A percentile compares a stretch with the other conserved stretches of the same genome.
Conservation (phyloP, 176 grass and related monocot genomes). For the Puccinellia tenuiflora region DNA sequence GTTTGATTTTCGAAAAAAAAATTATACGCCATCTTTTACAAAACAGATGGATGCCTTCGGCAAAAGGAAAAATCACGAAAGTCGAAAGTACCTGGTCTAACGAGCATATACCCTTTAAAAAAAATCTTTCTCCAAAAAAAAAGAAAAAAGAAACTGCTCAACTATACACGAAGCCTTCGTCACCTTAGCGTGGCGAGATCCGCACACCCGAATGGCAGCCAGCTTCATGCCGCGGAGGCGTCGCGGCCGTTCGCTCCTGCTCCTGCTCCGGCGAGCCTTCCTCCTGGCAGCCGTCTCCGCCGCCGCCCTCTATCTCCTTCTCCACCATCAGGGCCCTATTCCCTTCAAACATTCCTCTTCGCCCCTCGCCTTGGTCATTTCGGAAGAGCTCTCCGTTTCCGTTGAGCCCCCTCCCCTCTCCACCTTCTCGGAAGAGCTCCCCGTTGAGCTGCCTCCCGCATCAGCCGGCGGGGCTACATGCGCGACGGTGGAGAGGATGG, state of each 20-base stretch:
- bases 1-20: too few relatives aligned
- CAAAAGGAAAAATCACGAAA: too few relatives aligned
- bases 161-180: too few relatives aligned
- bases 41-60: too few relatives aligned
- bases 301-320: constrained; percentile 20
- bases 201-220: neutral
- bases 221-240: constrained; percentile 1
- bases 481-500: constrained; percentile 88
- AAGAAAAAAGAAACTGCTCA: too few relatives aligned
- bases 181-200: neutral
- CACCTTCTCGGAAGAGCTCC: neutral
- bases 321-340: constrained; percentile 17
- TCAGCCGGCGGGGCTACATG: constrained; percentile 11
- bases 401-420: neutral
- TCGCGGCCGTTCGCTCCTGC: neutral
- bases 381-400: neutral
- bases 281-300: constrained; percentile 23
- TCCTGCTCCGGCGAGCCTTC: constrained; percentile 15
- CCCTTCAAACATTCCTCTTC: neutral
- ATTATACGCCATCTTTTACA: too few relatives aligned
- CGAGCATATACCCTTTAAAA: too few relatives aligned
- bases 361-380: neutral
- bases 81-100: too few relatives aligned
- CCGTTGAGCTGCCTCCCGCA: neutral
- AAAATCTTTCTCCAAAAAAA: too few relatives aligned